Evolutionary conservation across 2,329 filamentous ascomycete species (phyloP), one percentile per base, ranked within the genome.

Genomic region (Ophiostoma angusticollis): DNA sequence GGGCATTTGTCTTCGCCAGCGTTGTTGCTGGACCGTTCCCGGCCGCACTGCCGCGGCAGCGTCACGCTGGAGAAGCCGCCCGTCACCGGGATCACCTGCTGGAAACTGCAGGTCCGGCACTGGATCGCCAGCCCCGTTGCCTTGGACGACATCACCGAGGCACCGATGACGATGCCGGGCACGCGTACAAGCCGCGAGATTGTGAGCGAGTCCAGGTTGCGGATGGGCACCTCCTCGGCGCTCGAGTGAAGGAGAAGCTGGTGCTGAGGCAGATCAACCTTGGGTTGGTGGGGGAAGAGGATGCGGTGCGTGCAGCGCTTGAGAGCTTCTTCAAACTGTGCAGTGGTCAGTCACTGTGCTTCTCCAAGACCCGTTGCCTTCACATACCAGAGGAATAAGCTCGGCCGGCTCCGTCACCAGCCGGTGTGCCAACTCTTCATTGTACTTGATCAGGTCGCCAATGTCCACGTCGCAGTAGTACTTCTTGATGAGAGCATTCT

Each of bases 391-490:
- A 44, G 91, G 89, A 43, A 98, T 91, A 40, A 94, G 82, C 41
- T 96, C 87, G 32, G 80, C 81, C 4, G 91, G 93, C 55, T 95
- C 85, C 35, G 83, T 91, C 16, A 81, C 83, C 45, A 98, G 69
- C 54, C 80, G 78, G 59, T 96, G 84, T 21, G 89, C 91, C 44
- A 98, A 70, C 58, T 95, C 86, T 61, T 96, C 89, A 54, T 93
- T 91, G 63, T 87, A 96, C 45, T 82, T 91, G 58, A 96, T 96
- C 43, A 98, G 66, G 58, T 98, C 89, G 45, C 83, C 84, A 51
- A 98, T 84, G 58, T 98, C 87, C 56, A 98, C 75, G 58, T 98
- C 89, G 65, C 91, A 95, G 60, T 80, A 95, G 64, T 86, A 96
- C 52, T 87, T 86, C 58, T 94, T 91, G 30, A 94, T 70, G 1